phyloP scores from a whole-genome alignment of 2,329 filamentous ascomycete species.

The Diaporthe aspalathi region DNA sequence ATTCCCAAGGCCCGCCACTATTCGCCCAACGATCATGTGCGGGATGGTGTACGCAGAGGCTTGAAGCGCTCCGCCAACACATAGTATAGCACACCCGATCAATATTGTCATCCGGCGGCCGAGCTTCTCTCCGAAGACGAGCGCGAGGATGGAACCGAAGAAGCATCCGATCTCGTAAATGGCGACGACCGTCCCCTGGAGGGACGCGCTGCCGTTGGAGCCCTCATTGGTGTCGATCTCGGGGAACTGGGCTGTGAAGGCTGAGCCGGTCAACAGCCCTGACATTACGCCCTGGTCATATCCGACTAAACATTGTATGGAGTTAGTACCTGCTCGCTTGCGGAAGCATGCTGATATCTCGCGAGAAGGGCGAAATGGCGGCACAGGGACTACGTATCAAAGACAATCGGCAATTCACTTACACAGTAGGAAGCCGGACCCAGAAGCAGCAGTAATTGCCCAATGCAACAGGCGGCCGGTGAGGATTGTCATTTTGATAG shows the following conservation, averaged over 20 bases:
- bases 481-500: conserved; percentile 43
- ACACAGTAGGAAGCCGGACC: conserved; percentile 51
- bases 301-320: conserved; percentile 40
- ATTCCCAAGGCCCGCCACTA: conserved; percentile 58
- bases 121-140: conserved; percentile 55
- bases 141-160: conserved; percentile 55
- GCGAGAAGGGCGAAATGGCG: neutral
- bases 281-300: conserved; percentile 50
- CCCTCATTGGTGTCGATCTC: conserved; percentile 51
- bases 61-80: conserved; percentile 57
- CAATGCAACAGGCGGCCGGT: conserved; percentile 52
- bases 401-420: neutral
- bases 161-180: conserved; percentile 62
- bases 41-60: conserved; percentile 53
- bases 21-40: conserved; percentile 57
- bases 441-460: conserved; percentile 52
- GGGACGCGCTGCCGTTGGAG: conserved; percentile 52
- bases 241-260: conserved; percentile 49
- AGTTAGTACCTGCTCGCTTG: conserved; percentile 23
- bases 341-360: neutral
- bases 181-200: conserved; percentile 58
- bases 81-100: conserved; percentile 53
- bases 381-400: neutral
- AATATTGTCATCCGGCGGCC: conserved; percentile 56
- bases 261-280: conserved; percentile 49